Evolutionary conservation across 345 rosid genomes (phyloP).

Genomic region (Sonneratia alba): DNA sequence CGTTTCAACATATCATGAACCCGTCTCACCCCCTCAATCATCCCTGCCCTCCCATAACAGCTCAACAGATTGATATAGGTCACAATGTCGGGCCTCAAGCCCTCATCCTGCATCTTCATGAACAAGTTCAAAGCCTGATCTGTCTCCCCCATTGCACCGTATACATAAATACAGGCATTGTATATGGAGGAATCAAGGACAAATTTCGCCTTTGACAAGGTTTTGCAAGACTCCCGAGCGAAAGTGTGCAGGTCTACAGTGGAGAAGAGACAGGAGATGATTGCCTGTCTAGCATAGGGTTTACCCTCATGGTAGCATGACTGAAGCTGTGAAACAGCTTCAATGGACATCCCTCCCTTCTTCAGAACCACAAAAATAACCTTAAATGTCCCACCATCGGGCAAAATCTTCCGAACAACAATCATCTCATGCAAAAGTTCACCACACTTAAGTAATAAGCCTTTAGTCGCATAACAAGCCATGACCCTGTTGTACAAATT

Average conservation of each 20-base stretch:
- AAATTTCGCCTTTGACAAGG: slow-evolving; percentile 29
- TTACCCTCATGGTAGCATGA: slow-evolving; percentile 50
- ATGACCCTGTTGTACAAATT: slow-evolving; percentile 62
- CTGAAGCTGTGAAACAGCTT: slow-evolving; percentile 67
- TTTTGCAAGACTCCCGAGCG: slow-evolving; percentile 46
- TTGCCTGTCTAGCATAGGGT: slow-evolving; percentile 55
- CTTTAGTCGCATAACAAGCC: slow-evolving; percentile 58
- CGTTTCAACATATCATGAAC: slow-evolving; percentile 45
- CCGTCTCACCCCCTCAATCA: slow-evolving; percentile 78
- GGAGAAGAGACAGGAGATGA: slow-evolving; percentile 50
- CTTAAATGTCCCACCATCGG: slow-evolving; percentile 55
- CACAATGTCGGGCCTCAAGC: slow-evolving; percentile 61
- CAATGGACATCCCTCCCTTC: slow-evolving; percentile 62
- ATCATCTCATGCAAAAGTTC: slow-evolving; percentile 74
- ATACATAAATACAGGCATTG: slow-evolving; percentile 60
- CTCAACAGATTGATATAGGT: slow-evolving; percentile 52
- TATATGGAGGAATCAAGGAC: slow-evolving; percentile 43
- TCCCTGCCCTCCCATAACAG: slow-evolving; percentile 75
- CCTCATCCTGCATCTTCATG: slow-evolving; percentile 80
- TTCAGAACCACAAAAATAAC: slow-evolving; percentile 54
- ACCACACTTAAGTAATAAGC: slow-evolving; percentile 61
- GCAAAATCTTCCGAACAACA: slow-evolving; percentile 44
- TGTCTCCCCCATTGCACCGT: slow-evolving; percentile 48
- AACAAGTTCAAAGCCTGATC: slow-evolving; percentile 53
- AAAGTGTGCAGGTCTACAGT: slow-evolving; percentile 53